Evolutionary conservation across 169 alveolate species (phyloP), one percentile per base, ranked within the genome.

Genomic region (Plasmodium reichenowi): DNA sequence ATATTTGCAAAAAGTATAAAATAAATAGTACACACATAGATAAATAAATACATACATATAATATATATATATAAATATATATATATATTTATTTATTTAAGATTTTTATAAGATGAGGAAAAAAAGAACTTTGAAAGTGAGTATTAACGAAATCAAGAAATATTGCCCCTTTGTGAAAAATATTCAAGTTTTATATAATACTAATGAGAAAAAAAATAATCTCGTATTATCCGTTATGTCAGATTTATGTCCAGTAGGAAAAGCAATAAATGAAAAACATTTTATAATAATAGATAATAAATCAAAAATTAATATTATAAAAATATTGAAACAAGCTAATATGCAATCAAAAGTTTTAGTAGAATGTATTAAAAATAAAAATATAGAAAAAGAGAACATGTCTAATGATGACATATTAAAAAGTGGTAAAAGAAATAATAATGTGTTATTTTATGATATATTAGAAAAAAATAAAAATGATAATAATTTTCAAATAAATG

Each of bases 141-240:
- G 92, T 26, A 59, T 86, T 38, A 29, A 86, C 20, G 92, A 86
- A 60, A 72, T 86, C 24, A 70, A 71, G 56, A 86, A 86, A 54
- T 86, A 86, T 8, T 86, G 92, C 32, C 92, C 92, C 7, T 86
- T 86, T 73, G 83, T 86, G 9, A 86, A 86, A 56, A 58, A 86
- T 54, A 38, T 86, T 45, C 74, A 60, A 47, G 3, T 71, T 20
- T 59, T 86, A 43, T 71, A 62, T 26, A 72, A 72, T 3, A 66
- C 17, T 17, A 58, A 86, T n/a, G 87, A 86, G 13, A 86, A 48
- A 32, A 86, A 86, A 29, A 86, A 86, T 45, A 86, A 86, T 72
- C 78, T 86, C 8, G 92, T 60, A 63, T 52, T 86, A 17, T 86
- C 92, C 9, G 87, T 86, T 29, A 86, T 86, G 92, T 56, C 92